Base-by-base conservation (phyloP, 2,329 filamentous ascomycete species). In the Venturia asperata region DNA sequence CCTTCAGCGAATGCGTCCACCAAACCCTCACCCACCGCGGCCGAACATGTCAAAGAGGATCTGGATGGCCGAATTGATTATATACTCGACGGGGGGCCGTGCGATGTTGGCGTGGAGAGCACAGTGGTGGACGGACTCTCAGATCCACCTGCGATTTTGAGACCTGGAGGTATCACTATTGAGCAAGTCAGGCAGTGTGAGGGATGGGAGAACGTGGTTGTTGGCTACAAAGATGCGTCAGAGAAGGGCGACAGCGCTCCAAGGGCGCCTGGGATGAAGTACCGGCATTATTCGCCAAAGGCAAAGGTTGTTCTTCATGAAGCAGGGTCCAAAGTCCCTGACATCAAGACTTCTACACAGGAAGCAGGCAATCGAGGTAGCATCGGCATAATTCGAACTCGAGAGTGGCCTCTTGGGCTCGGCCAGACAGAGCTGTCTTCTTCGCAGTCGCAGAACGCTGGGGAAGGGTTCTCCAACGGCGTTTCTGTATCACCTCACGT, bases 231-330 rank as follows among this genome's bases (percentile, higher is more conserved):
- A 72, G 91, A 96, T 71, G 82, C 83, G 66, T 85, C 85, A 19
- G 85, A 91, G 70, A 56, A 61, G 56, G 63, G 47, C 7, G 43
- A 42, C 21, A 39, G 64, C 27, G 79, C 76, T 11, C 94, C 94
- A 0, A 83, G 91, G 65, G 94, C 94, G 0, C 94, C 94, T 0
- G 94, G 94, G 0, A 99, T 99, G 94, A 99, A 99, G 77, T 99
- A 99, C 75, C 91, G 94, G 73, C 94, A 99, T 74, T 99, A 99
- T 73, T 96, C 92, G 55, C 94, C 94, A 0, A 90, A 87, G 74
- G 95, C 94, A 0, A 86, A 83, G 58, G 92, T 99, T 1, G 79
- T 96, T 17, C 80, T 97, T 1, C 96, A 92, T 73, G 91, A 96
- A 74, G 77, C 37, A 19, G 56, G 56, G 19, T 41, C 55, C 6